Percentiles rank a stretch among this genome's conserved stretches.
Evolutionary conservation across 78 protist species (phyloP).

Genomic region (Speleostelium caveatum): DNA sequence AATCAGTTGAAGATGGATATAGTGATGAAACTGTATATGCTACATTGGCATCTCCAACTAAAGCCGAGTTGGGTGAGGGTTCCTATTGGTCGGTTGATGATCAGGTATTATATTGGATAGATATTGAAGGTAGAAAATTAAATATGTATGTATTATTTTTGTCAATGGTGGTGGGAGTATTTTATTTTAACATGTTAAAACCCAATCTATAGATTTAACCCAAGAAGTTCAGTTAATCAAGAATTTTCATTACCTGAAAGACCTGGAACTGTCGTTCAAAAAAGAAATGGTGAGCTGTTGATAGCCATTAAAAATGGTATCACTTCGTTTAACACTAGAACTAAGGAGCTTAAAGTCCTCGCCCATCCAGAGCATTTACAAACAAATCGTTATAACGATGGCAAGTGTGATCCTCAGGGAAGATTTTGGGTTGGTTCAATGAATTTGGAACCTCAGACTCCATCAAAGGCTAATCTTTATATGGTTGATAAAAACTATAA

Average conservation of each 20-base stretch:
- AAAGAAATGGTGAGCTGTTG: constrained; percentile 45
- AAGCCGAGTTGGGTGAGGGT: constrained; percentile 52
- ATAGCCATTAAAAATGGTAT: constrained; percentile 40
- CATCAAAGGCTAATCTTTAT: constrained; percentile 44
- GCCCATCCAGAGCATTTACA: constrained; percentile 10
- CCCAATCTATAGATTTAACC: constrained; percentile 7
- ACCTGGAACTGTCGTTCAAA: constrained; percentile 67
- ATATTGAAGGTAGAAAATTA: constrained; percentile 52
- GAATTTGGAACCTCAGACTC: constrained; percentile 11
- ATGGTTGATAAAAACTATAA: neutral
- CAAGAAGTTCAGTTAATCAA: neutral
- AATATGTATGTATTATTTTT: constrained; percentile 2
- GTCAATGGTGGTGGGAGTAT: no score
- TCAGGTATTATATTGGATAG: constrained; percentile 38
- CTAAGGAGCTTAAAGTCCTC: constrained; percentile 3
- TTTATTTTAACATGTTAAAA: neutral
- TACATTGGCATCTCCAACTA: neutral
- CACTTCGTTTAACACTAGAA: neutral
- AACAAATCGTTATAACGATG: constrained; percentile 60
- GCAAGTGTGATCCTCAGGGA: constrained; percentile 78
- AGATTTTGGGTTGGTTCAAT: constrained; percentile 68
- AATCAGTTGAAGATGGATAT: constrained; percentile 3
- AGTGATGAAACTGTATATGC: neutral
- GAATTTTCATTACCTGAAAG: neutral
- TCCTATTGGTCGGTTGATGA: constrained; percentile 21